Percentiles rank a stretch among this genome's conserved stretches.
Evolutionary conservation across 2,329 filamentous ascomycete genomes (phyloP).

Genomic region (Cladosporium velox): DNA sequence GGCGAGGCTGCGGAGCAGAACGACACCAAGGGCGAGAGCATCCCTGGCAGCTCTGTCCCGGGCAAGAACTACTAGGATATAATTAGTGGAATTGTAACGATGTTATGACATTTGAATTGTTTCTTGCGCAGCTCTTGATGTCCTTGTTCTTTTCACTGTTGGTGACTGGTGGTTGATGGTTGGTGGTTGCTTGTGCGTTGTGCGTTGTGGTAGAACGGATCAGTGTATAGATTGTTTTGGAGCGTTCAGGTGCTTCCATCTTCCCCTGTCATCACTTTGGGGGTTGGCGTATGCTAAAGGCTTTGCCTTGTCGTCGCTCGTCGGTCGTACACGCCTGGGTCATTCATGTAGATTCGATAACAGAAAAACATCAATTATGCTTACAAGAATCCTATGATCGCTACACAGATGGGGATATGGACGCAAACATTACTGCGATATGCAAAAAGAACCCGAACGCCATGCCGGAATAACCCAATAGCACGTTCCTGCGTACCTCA

Average conservation of each 20-base stretch:
- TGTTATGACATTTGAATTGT: not conserved
- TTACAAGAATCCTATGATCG: constrained; percentile 11
- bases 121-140: not conserved
- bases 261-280: not conserved
- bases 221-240: not conserved
- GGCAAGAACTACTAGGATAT: constrained; percentile 10
- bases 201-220: not conserved
- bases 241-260: not conserved
- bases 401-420: constrained; percentile 6
- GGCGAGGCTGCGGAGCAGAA: constrained; percentile 6
- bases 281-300: not conserved
- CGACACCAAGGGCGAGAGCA: constrained; percentile 10
- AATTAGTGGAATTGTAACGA: not conserved
- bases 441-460: constrained; percentile 1
- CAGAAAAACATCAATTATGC: not conserved
- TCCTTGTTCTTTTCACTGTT: not conserved
- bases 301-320: not conserved
- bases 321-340: no score
- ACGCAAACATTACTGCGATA: not conserved
- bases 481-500: not conserved
- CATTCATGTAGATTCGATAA: not conserved
- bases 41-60: constrained; percentile 9
- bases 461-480: not conserved
- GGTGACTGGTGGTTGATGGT: not conserved
- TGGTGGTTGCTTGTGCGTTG: no score